Base-by-base conservation (phyloP, 768 basidiomycete genomes). In the Mycena latifolia region DNA sequence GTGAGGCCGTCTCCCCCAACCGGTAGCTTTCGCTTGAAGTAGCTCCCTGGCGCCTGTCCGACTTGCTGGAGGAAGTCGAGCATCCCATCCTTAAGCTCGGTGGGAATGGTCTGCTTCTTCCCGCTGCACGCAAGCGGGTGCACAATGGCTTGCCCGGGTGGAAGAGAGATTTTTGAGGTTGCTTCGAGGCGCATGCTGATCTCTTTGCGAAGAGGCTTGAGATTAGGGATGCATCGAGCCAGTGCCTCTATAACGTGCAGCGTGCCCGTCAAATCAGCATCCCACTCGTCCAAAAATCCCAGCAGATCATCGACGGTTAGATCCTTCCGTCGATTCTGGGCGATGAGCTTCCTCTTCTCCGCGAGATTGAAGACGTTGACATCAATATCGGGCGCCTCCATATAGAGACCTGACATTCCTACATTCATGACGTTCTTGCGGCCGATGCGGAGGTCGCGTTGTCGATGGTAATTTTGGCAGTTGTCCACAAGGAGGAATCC, bases 1-100 rank as follows among this genome's bases (percentile, higher is more conserved):
- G 80, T 78, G 17, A 81, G 71, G 2, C 81, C 79, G 69, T 82
- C 79, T 3, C 80, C 79, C 9, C 76, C 76, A n/a, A 77, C 67
- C 10, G 74, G 69, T 22, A 78, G 61, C 14, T 57, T 61, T 10
- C 25, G 46, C 18, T 25, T 43, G 4, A 43, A 12, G 57, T 74
- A 74, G 15, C 67, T 39, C 7, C 67, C 73, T 3, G 54, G 52
- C 9, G 56, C 67, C 48, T 79, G 47, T 15, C 50, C 58, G 37
- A 52, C 18, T 37, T 60, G 58, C 28, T 39, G 20, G 0, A 60
- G 48, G 25, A 60, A 60, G 20, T 60, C 58, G 3, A 39, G 37
- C 20, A 52, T 27, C 10, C 35, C 48, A 3, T 51, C 48, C 37
- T 60, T 60, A 0, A 59, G 57, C 33, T 59, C 57, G 1, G 46